Evolutionary conservation across 2,329 filamentous ascomycete genomes (phyloP), one percentile per base, ranked within the genome.

Genomic region (Biscogniauxia sp.): DNA sequence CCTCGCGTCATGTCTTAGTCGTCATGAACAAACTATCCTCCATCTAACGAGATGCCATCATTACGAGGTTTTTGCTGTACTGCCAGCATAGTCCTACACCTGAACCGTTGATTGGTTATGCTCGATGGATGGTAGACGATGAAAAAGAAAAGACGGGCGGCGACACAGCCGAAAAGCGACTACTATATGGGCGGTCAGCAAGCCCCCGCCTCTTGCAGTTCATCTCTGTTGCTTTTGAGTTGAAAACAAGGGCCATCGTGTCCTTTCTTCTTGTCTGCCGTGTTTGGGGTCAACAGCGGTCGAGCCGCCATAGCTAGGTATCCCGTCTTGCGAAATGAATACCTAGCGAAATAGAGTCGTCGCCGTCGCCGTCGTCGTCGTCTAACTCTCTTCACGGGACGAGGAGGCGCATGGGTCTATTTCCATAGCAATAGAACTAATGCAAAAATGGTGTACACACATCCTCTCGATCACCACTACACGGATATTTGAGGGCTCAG

Each of bases 1-100:
- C 20, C 32, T 55, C 32, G 54, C 32, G 54, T 55, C 54, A 55
- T 37, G 54, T 55, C 32, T 55, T 25, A 55, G 54, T 20, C 54
- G 17, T 50, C 37, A 49, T 55, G 37, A 17, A 45, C 37, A 45
- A n/a, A n/a, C 13, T 32, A 41, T 20, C 37, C 37, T 17, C 17
- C 17, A 13, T 20, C 28, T 37, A 41, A 37, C 32, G 17, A 37
- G 17, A 26, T 37, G 11, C 11, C 26, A 3, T 32, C 19, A 19
- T 20, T 26, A 54, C 8, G 26, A 26, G 4, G 53, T n/a, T 54
- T 20, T 20, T 1, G 19, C 26, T 41, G 26, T 13, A 37, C n/a
- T 13, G 6, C 25, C 20, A 13, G 11, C n/a, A 15, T 28, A 19
- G n/a, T 55, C n/a, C 32, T 55, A 23, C 19, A 9, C 11, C 19